Percentiles rank a stretch among this genome's conserved stretches.
Evolutionary conservation across 2,329 filamentous ascomycete genomes (phyloP).

Genomic region (Xylaria sp.): DNA sequence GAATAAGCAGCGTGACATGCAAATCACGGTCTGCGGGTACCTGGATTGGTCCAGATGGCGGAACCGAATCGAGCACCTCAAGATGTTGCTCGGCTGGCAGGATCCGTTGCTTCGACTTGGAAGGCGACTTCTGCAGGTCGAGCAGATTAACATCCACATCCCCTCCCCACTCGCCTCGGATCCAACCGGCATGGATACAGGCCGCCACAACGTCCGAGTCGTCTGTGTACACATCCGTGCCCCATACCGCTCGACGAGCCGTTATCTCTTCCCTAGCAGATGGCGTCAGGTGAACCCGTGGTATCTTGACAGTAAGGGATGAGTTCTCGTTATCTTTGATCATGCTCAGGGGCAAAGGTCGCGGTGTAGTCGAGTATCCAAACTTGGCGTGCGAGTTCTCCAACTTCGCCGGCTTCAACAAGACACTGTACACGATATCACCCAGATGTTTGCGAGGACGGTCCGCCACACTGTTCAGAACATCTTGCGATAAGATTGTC

Average conservation of each 20-base stretch:
- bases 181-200: conserved; percentile 89
- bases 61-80: conserved; percentile 48
- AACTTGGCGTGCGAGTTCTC: conserved; percentile 39
- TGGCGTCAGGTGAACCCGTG: conserved; percentile 67
- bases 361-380: conserved; percentile 53
- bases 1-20: conserved; percentile 78
- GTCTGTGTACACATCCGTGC: conserved; percentile 90
- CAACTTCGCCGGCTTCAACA: conserved; percentile 50
- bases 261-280: conserved; percentile 78
- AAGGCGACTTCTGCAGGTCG: conserved; percentile 42
- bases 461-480: conserved; percentile 66
- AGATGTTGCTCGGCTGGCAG: conserved; percentile 30
- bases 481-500: conserved; percentile 61
- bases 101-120: conserved; percentile 32
- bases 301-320: conserved; percentile 82
- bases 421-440: conserved; percentile 73
- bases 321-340: conserved; percentile 77
- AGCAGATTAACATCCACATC: conserved; percentile 68
- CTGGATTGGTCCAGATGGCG: conserved; percentile 54
- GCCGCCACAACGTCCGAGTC: conserved; percentile 91
- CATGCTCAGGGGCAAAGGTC: conserved; percentile 68
- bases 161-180: conserved; percentile 80
- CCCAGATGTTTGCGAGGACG: conserved; percentile 76
- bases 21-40: conserved; percentile 68
- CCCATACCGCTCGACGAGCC: conserved; percentile 75